These are phyloP conservation scores for Eimeria brunetti DNA, from an alignment of 169 alveolate species.

Conservation along the genomic window DNA sequence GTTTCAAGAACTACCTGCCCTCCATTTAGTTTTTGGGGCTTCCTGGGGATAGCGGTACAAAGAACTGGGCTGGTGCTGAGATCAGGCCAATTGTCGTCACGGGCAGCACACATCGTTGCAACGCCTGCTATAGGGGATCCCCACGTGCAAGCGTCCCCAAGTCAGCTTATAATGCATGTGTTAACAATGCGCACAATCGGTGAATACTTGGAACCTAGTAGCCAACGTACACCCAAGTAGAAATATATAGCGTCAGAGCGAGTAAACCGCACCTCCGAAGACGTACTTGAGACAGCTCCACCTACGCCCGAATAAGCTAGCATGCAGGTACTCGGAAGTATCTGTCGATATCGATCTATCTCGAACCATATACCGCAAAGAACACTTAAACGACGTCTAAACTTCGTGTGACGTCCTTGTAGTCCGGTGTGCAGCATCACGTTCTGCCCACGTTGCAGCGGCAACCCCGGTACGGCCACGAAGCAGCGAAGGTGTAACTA, in stretches of 20 bases:
- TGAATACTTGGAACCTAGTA: background rate
- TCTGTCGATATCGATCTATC: background rate
- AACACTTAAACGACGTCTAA: background rate
- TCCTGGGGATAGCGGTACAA: no score
- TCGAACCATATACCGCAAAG: background rate
- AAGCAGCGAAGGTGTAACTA: background rate
- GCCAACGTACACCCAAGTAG: background rate
- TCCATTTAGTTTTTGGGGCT: background rate
- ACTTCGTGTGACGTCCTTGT: background rate
- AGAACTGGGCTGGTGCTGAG: no score
- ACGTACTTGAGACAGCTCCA: background rate
- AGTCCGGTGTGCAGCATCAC: background rate
- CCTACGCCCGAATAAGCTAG: background rate
- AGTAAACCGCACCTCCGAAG: background rate
- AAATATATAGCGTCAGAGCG: background rate
- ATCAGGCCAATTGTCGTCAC: no score
- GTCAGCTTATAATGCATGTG: background rate
- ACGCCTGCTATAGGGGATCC: background rate
- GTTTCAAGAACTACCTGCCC: background rate
- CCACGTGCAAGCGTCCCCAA: background rate
- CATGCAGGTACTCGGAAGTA: background rate
- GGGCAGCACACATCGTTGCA: background rate
- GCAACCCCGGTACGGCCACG: background rate
- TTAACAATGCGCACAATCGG: background rate
- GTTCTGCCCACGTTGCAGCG: background rate